Evolutionary conservation across 495 filamentous ascomycete species (phyloP).

Genomic region (Clohesyomyces aquaticus): DNA sequence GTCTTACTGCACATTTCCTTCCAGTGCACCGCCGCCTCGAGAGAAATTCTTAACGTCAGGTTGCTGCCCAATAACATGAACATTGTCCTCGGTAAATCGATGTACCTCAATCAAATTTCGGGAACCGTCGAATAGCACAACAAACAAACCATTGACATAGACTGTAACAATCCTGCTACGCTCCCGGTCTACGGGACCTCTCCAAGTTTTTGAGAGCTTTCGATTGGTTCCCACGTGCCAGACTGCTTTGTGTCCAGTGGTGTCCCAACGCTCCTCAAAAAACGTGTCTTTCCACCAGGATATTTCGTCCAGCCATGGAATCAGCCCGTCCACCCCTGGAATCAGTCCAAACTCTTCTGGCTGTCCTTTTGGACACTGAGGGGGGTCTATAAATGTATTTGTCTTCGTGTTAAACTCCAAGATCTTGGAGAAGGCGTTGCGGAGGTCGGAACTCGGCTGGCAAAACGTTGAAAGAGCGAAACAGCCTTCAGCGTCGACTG

Average conservation of each 20-base stretch:
- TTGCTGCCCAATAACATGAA: background rate
- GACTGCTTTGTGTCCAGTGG: too few species aligned
- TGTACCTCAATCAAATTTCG: background rate
- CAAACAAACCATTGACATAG: background rate
- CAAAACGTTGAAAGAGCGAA: constrained; percentile 1
- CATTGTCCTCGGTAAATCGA: background rate
- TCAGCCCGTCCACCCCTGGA: background rate
- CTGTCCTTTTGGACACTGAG: background rate
- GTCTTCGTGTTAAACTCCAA: constrained; percentile 11
- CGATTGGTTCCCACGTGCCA: too few species aligned
- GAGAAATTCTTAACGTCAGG: too few species aligned
- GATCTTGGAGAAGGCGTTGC: background rate
- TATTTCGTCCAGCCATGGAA: background rate
- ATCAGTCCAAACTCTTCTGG: background rate
- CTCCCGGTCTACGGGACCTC: too few species aligned
- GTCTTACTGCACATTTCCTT: too few species aligned
- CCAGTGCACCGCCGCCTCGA: too few species aligned
- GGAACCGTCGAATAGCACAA: background rate
- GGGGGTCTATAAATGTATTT: background rate
- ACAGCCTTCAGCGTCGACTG: background rate
- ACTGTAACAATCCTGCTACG: background rate
- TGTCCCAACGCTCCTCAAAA: background rate
- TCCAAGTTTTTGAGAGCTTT: too few species aligned
- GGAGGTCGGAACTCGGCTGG: background rate
- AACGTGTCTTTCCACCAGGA: constrained; percentile 30